Base-by-base conservation (phyloP, 2,329 filamentous ascomycete genomes). In the Berkeleyomyces basicola region DNA sequence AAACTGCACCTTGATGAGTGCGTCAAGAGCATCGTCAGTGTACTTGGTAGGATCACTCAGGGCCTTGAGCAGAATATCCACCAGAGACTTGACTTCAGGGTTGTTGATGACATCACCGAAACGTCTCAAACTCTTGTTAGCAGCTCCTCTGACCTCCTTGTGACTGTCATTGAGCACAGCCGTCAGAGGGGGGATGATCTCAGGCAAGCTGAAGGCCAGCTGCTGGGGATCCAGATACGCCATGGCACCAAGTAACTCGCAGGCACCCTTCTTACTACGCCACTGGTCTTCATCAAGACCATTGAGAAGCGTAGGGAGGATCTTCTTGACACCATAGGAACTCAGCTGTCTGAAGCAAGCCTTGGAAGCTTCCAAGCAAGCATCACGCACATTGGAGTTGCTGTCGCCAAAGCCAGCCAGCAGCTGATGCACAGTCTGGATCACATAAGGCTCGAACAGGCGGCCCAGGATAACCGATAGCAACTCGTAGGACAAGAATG, bases 61-160 rank as follows among this genome's bases (percentile, higher is more conserved):
- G 66, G 93, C 95, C 75, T 96, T 97, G 68, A 99, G 84, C 42
- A 99, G 81, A 63, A 96, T 87, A 69, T 87, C 86, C 64, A 97
- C 92, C 11, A 97, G 79, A 67, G 86, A 83, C 81, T 96, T 96
- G 70, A 99, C 89, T 74, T 99, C 93, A 3, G 93, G 93, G 72
- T 99, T 99, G 73, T 82, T 95, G 72, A 99, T 99, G 67, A 99
- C 95, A 73, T 99, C 95, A 67, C 95, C 93, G 71, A 99, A 99
- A 63, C 93, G 87, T 76, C 99, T 95, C 75, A 99, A 79, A 75
- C 90, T 96, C 74, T 92, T 86, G 74, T 99, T 99, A 6, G 93
- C 93, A 31, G 90, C 91, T 53, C 84, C 78, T 65, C 93, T 84
- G 40, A 99, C 93, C 75, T 99, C 93, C 74, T 99, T 99, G 76